These are phyloP conservation scores for Epichloe aotearoae DNA, from an alignment of 2,329 filamentous ascomycete genomes.

Conservation along the genomic window DNA sequence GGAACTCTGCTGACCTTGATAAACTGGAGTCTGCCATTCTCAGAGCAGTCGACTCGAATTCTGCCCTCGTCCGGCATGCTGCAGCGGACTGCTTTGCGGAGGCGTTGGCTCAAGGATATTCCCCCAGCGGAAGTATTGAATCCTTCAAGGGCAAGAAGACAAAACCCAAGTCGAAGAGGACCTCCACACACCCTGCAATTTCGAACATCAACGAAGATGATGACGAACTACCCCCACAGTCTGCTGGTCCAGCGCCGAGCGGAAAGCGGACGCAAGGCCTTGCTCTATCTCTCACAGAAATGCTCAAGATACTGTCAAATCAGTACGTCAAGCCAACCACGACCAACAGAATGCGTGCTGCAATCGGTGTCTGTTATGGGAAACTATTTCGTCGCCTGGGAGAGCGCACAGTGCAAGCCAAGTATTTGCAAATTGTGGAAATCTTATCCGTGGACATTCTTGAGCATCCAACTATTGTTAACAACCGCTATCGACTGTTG, in stretches of 20 bases:
- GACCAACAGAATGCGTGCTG: conserved; percentile 67
- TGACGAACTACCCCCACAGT: conserved; percentile 54
- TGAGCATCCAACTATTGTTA: conserved; percentile 58
- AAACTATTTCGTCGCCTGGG: conserved; percentile 67
- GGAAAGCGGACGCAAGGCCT: conserved; percentile 59
- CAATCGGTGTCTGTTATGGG: conserved; percentile 77
- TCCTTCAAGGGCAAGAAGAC: conserved; percentile 53
- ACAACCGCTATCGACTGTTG: conserved; percentile 79
- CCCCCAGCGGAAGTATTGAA: conserved; percentile 34
- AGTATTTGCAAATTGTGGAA: conserved; percentile 69
- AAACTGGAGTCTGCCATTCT: conserved; percentile 69
- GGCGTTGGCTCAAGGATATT: conserved; percentile 69
- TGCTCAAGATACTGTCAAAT: conserved; percentile 63
- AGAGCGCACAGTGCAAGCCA: conserved; percentile 67
- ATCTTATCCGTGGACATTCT: conserved; percentile 72
- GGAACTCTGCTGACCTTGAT: conserved; percentile 82
- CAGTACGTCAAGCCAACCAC: conserved; percentile 73
- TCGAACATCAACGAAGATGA: conserved; percentile 45
- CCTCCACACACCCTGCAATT: conserved; percentile 45
- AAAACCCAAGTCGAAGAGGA: conserved; percentile 47
- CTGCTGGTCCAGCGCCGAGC: conserved; percentile 60
- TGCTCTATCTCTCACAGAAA: conserved; percentile 60
- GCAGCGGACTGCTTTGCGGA: conserved; percentile 76
- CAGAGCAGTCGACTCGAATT: conserved; percentile 73
- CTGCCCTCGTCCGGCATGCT: conserved; percentile 64